Evolutionary conservation across 1,284 basidiomycete genomes (phyloP), one percentile per base, ranked within the genome.

Genomic region (Flammula alnicola): DNA sequence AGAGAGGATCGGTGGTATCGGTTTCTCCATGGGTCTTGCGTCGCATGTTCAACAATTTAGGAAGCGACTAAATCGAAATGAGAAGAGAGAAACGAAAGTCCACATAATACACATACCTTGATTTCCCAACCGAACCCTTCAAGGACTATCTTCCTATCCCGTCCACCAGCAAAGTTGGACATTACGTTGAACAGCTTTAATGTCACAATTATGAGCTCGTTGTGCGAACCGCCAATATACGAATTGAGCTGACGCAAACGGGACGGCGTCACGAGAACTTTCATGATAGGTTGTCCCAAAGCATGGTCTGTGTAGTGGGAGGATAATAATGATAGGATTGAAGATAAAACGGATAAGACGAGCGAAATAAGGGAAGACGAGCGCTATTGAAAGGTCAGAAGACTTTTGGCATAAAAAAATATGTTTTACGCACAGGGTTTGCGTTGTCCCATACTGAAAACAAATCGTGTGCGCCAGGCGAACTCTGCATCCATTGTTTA

Each of bases 41-140:
- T 23, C 88, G 76, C 86, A 89, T 87, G 39, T 78, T 74, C 19
- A 90, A 63, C 0, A 93, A 64, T 66, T 83, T 89, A 0, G 80
- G 76, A 4, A 90, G 68, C 20, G 78, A 76, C 88, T 91, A 47
- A 4, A 19, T 38, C 32, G 3, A 14, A 23, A 38, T 30, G 39
- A 49, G 44, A 54, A 37, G 12, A 17, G 20, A 35, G 29, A 20
- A 22, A 51, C 33, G 19, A 39, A 19, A 26, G 22, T 22, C n/a
- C 12, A 46, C 9, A 44, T 5, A 33, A 44, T 12, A 26, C 9
- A 60, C 53, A 4, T 49, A 85, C 88, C 74, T 91, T 92, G 26
- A 77, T 73, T 45, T 89, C 88, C 90, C 91, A 93, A 5, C 80
- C 76, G 63, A 91, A 87, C 0, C 70, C 70, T 44, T 91, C 88